These are phyloP conservation scores for Aurantiochytrium sp. DNA, from an alignment of 108 stramenopile species.

Conservation along the genomic window DNA sequence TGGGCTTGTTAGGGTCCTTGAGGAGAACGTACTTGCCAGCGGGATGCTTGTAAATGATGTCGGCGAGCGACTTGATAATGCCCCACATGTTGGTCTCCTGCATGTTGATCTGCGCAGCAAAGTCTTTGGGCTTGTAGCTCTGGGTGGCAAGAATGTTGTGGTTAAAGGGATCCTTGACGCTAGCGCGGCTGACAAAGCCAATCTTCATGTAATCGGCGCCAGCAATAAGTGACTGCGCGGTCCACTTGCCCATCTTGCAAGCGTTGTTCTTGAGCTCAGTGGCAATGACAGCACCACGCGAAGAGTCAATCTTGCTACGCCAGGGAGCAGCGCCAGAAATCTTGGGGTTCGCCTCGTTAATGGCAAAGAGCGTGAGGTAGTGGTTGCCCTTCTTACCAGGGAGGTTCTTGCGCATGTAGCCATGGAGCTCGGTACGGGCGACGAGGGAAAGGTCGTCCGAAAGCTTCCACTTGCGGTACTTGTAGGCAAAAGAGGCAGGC, in stretches of 20 bases:
- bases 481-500: constrained; percentile 88
- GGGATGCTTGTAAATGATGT: constrained; percentile 65
- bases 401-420: constrained; percentile 33
- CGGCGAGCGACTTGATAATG: constrained; percentile 85
- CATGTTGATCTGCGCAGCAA: constrained; percentile 88
- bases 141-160: constrained; percentile 87
- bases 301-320: constrained; percentile 81
- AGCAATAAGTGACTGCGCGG: constrained; percentile 84
- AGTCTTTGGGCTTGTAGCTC: constrained; percentile 87
- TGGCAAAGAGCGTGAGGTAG: constrained; percentile 90
- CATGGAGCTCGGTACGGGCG: constrained; percentile 46
- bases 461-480: constrained; percentile 80
- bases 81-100: constrained; percentile 91
- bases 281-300: constrained; percentile 86
- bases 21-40: constrained; percentile 90
- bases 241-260: constrained; percentile 95
- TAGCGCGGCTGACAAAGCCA: constrained; percentile 75
- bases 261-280: constrained; percentile 96
- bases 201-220: constrained; percentile 96
- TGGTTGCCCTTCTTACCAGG: constrained; percentile 34
- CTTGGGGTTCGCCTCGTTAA: constrained; percentile 86
- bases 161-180: constrained; percentile 76
- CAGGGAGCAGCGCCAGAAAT: constrained; percentile 40
- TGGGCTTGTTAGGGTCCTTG: constrained; percentile 90
- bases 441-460: constrained; percentile 22